Evolutionary conservation across 139 green algal species (phyloP), one percentile per base, ranked within the genome.

Genomic region (Chlorella sp.): DNA sequence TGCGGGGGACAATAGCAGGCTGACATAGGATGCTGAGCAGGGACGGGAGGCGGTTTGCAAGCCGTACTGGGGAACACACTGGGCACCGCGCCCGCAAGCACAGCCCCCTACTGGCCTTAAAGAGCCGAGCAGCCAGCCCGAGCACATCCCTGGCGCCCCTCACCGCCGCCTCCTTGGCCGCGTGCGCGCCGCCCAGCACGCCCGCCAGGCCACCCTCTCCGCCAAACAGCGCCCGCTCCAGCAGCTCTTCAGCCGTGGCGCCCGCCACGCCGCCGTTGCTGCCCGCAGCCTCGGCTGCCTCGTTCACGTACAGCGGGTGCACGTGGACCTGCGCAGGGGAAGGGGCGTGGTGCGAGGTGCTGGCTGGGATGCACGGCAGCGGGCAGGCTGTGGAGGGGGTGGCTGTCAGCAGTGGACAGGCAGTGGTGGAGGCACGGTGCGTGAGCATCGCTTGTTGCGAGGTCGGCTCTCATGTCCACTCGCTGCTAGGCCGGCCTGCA

Each of bases 211-310:
- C 77, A 2, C 58, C 60, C 40, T 56, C 54, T 3, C 60, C 54
- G 13, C 41, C n/a, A n/a, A 92, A 90, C 62, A 92, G 76, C 1
- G 68, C 86, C 41, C 86, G 65, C 62, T 93, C 88, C 65, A 93
- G 76, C 77, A 92, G 76, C 14, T 75, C 83, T 58, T 80, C 86
- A 20, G 32, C 44, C 67, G 26, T 38, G 56, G 38, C 34, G 36
- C n/a, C 34, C 43, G 51, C 51, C 51, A 68, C 83, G 58, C 78
- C 78, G 65, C 60, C 67, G 76, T 40, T 67, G 77, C 67, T 76
- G 73, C 73, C 56, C 76, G 22, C 38, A 32, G 58, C 68, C 30
- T 62, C 58, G 5, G 54, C 76, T 2, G 34, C 54, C 40, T 70
- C 54, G 4, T 43, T 62, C 28, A 76, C 46, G 79, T 64, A 84